Evolutionary conservation across 495 filamentous ascomycete genomes (phyloP).

Genomic region (Pyrenopolyporus hunteri): DNA sequence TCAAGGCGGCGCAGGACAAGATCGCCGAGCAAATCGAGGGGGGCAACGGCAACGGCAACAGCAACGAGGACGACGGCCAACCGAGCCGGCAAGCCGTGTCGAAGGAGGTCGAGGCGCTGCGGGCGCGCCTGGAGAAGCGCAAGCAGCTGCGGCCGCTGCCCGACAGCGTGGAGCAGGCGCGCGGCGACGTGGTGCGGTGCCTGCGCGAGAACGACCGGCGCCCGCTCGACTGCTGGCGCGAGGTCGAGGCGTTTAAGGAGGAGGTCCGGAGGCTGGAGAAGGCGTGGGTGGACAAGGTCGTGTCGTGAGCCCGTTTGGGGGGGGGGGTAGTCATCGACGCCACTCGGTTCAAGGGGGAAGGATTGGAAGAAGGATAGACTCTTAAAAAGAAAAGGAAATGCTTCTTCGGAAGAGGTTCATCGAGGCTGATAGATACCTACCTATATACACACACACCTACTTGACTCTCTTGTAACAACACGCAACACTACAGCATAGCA

Average conservation of each 20-base stretch:
- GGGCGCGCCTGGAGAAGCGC: constrained; percentile 72
- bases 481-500: constrained; percentile 38
- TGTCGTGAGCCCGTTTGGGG: constrained; percentile 57
- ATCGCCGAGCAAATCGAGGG: constrained; percentile 50
- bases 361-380: no score
- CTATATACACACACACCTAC: no score
- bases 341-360: no score
- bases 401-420: background rate
- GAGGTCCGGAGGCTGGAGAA: constrained; percentile 86
- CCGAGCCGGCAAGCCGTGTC: constrained; percentile 48
- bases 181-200: constrained; percentile 78
- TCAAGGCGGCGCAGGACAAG: constrained; percentile 70
- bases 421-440: background rate
- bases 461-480: constrained; percentile 41
- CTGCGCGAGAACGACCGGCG: constrained; percentile 83
- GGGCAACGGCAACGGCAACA: constrained; percentile 19
- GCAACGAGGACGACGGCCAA: background rate
- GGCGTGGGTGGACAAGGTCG: constrained; percentile 83
- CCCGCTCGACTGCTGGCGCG: constrained; percentile 94
- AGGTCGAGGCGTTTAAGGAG: constrained; percentile 87
- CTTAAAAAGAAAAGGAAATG: background rate
- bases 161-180: constrained; percentile 72
- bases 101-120: constrained; percentile 76
- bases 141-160: constrained; percentile 69
- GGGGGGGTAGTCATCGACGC: no score